phyloP scores from a whole-genome alignment of 805 yeast genomes.

The Trichomonascus vanleenenianus region DNA sequence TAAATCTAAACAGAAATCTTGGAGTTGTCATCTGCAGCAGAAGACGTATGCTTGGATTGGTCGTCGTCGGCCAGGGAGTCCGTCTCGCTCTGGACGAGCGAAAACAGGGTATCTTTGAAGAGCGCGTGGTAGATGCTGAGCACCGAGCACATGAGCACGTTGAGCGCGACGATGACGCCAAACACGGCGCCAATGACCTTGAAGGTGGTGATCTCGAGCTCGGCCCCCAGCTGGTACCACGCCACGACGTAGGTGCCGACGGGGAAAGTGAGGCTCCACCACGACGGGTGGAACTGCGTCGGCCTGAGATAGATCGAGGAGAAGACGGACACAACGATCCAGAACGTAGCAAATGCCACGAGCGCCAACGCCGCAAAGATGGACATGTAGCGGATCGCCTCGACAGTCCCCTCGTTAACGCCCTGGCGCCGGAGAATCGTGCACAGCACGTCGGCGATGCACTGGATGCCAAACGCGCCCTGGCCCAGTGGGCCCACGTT shows the following conservation, averaged over 20 bases:
- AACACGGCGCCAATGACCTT: slow-evolving; percentile 56
- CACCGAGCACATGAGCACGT: slow-evolving; percentile 34
- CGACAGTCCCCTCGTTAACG: slow-evolving; percentile 18
- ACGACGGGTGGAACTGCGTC: slow-evolving; percentile 40
- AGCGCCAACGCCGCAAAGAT: slow-evolving; percentile 38
- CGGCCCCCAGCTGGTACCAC: slow-evolving; percentile 41
- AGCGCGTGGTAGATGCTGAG: slow-evolving; percentile 22
- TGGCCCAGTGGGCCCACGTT: slow-evolving; percentile 85
- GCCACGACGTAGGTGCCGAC: slow-evolving; percentile 73
- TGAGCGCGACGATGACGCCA: slow-evolving; percentile 41
- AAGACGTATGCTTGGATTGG: background rate
- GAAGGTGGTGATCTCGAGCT: slow-evolving; percentile 49
- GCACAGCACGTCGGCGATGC: slow-evolving; percentile 41
- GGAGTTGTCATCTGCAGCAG: too few species aligned
- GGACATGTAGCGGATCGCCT: slow-evolving; percentile 30
- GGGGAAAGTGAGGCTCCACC: slow-evolving; percentile 91
- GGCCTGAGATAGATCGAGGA: slow-evolving; percentile 30
- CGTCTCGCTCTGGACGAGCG: slow-evolving; percentile 13
- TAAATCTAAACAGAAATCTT: too few species aligned
- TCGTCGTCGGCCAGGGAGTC: slow-evolving; percentile 3
- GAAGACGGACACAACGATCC: slow-evolving; percentile 39
- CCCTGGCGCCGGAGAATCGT: slow-evolving; percentile 16
- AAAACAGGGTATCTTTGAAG: slow-evolving; percentile 5
- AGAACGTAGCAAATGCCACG: slow-evolving; percentile 51
- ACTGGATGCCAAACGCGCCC: slow-evolving; percentile 61